Percentiles rank a stretch among this genome's conserved stretches.
These are phyloP conservation scores for Cytospora schulzeri DNA, from an alignment of 2,329 filamentous ascomycete genomes.

Conservation along the genomic window DNA sequence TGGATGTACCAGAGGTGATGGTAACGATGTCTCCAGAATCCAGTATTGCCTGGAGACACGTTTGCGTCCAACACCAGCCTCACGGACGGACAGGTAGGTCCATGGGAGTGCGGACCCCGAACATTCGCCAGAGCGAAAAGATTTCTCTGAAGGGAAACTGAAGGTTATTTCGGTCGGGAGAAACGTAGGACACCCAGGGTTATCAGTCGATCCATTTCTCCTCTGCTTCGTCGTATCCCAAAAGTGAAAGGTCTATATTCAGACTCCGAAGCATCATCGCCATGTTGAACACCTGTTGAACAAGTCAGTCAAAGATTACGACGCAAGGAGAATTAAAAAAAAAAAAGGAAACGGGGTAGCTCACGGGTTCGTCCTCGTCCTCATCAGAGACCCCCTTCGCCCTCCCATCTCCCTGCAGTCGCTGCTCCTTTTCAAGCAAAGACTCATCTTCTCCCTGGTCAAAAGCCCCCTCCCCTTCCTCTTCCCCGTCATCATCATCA, in stretches of 20 bases:
- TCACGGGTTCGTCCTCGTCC: slow-evolving; percentile 11
- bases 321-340: too few relatives aligned
- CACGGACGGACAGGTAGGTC: too few relatives aligned
- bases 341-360: background rate
- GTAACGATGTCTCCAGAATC: too few relatives aligned
- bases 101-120: too few relatives aligned
- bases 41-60: too few relatives aligned
- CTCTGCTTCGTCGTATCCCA: slow-evolving; percentile 25
- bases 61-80: too few relatives aligned
- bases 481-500: background rate
- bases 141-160: too few relatives aligned
- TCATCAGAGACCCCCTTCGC: background rate
- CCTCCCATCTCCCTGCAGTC: background rate
- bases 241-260: slow-evolving; percentile 22
- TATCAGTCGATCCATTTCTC: slow-evolving; percentile 21
- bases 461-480: background rate
- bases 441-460: background rate
- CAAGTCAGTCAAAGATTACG: background rate
- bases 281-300: slow-evolving; percentile 22
- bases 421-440: background rate
- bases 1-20: too few relatives aligned
- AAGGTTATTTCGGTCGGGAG: too few relatives aligned
- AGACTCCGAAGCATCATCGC: slow-evolving; percentile 24
- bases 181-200: background rate
- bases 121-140: too few relatives aligned